Conservation (phyloP, 2,329 filamentous ascomycete genomes). For the Clonostachys rosea region DNA sequence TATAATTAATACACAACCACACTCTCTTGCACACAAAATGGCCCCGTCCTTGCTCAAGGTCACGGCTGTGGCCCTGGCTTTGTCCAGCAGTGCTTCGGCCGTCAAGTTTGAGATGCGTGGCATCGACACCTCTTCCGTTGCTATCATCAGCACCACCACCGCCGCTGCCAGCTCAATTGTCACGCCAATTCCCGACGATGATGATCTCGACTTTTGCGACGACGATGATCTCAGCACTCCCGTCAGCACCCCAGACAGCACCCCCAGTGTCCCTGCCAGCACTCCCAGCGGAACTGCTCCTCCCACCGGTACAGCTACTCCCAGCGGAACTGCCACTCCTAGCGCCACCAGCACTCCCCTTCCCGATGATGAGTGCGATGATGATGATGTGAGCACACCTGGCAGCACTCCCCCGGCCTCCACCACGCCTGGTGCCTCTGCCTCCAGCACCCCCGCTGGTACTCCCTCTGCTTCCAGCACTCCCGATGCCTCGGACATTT, state of each 20-base stretch:
- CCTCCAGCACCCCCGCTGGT: too few species aligned
- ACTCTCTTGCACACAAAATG: conserved; percentile 1
- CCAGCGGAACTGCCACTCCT: conserved; percentile 1
- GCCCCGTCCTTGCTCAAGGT: not conserved
- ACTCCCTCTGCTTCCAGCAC: too few species aligned
- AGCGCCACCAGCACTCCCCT: not conserved
- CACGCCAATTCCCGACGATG: conserved; percentile 1
- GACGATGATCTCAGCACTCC: conserved; percentile 14
- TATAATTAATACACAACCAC: not conserved
- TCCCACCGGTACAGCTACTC: too few species aligned
- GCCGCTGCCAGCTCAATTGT: not conserved
- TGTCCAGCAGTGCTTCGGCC: conserved; percentile 1
- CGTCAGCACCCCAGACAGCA: conserved; percentile 29
- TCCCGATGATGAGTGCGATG: too few species aligned
- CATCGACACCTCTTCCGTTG: not conserved
- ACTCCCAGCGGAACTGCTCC: conserved; percentile 4
- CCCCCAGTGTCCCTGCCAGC: conserved; percentile 9
- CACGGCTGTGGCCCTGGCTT: conserved; percentile 4
- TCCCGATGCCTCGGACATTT: too few species aligned
- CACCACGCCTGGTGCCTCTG: too few species aligned
- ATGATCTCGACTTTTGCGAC: conserved; percentile 1
- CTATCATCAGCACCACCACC: conserved; percentile 2
- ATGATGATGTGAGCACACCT: too few species aligned
- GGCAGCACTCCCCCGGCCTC: too few species aligned
- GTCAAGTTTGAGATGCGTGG: not conserved